Conservation (phyloP, 495 filamentous ascomycete species). For the Aspergillus conjunctus region DNA sequence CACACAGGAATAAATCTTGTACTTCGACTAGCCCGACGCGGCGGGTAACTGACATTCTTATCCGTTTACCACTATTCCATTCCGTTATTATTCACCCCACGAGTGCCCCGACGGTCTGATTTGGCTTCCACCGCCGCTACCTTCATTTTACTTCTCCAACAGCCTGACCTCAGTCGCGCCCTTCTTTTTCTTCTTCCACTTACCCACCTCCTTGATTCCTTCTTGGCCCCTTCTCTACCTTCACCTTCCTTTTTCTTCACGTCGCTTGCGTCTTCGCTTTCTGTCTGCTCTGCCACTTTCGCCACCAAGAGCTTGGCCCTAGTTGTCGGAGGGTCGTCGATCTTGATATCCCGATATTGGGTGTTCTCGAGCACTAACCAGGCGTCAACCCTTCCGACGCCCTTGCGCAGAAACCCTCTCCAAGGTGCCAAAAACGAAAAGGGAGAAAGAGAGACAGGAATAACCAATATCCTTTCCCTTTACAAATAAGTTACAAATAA, state of each 20-base stretch:
- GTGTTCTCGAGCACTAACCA: conserved; percentile 18
- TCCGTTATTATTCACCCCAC: conserved; percentile 21
- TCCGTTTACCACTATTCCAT: conserved; percentile 15
- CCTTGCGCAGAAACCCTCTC: conserved; percentile 23
- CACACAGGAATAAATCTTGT: not conserved
- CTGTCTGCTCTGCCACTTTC: conserved; percentile 8
- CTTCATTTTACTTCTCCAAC: conserved; percentile 24
- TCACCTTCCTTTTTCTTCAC: conserved; percentile 4
- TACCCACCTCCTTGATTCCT: conserved; percentile 16
- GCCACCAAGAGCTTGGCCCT: conserved; percentile 16
- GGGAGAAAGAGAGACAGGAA: conserved; percentile 14
- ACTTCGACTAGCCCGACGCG: conserved; percentile 10
- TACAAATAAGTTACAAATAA: not conserved
- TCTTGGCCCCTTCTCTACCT: conserved; percentile 14
- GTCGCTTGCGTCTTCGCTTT: conserved; percentile 7
- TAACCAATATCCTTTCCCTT: conserved; percentile 6
- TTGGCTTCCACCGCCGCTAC: conserved; percentile 28
- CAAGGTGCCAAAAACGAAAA: conserved; percentile 15
- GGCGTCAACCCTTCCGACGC: conserved; percentile 23
- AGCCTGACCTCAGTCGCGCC: conserved; percentile 14
- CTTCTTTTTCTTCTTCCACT: conserved; percentile 31
- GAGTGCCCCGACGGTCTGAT: conserved; percentile 24
- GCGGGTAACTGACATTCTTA: conserved; percentile 22
- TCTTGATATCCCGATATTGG: conserved; percentile 30
- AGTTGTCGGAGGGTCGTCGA: conserved; percentile 24